Base-by-base conservation (phyloP, 345 rosid genomes). In the Hevea brasiliensis region DNA sequence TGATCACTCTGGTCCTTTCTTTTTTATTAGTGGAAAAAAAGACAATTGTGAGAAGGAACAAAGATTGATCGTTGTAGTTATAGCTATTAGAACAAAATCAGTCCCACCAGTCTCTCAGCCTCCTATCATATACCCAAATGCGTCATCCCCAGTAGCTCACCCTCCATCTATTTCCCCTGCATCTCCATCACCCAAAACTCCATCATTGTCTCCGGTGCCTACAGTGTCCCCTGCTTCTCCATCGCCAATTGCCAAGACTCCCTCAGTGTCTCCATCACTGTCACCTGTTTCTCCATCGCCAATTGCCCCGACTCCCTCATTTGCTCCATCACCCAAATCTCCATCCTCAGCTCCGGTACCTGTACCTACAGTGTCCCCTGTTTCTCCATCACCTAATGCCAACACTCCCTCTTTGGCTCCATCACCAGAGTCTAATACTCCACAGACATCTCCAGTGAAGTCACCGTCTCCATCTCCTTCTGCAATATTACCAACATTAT, bases 41-140 rank as follows among this genome's bases (percentile, higher is more conserved):
- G 83, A 74, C n/a, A 79, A 77, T 58, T 91, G 97, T 71, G 37
- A 58, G 26, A 82, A 82, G 27, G 97, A 90, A 0, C 97, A 91
- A 74, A 93, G 82, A 70, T 26, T 89, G 59, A 65, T 72, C 47
- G 79, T 87, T 7, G 74, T 72, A 11, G 97, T 92, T 4, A 42
- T 91, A 59, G 74, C 89, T 42, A 8, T 44, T 0, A 80, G 84
- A 50, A 35, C 65, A 7, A 65, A 37, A 23, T 70, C 18, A 13
- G 6, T 60, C 7, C 21, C 51, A 14, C 51, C 54, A n/a, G 8
- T 56, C 40, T 50, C 58, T 57, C 71, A 45, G 32, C 57, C 70
- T 18, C 82, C 81, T 44, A n/a, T 66, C 0, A 68, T 51, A 1
- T 1, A 75, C 8, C 83, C 80, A 0, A 58, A 64, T 58, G 11